Conservation (phyloP, 1,139 yeast species). For the Sugiyamaella castrensis region DNA sequence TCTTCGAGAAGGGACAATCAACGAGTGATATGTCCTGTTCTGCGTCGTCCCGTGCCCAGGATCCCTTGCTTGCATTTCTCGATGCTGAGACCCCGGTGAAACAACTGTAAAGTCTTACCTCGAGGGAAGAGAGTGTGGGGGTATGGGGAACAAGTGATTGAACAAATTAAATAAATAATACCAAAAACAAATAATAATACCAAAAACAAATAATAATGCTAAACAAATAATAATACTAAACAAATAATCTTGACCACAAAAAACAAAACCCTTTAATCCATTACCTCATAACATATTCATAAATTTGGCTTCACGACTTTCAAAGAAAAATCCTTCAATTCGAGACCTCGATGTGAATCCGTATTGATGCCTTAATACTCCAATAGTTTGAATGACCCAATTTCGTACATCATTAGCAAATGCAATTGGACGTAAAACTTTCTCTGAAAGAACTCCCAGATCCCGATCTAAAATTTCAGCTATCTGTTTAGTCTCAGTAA, state of each 20-base stretch:
- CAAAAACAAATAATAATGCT: neutral
- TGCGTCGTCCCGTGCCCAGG: too few relatives aligned
- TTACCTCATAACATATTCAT: neutral
- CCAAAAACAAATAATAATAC: neutral
- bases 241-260: neutral
- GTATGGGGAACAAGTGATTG: too few relatives aligned
- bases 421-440: constrained; percentile 19
- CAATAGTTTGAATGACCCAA: constrained; percentile 29
- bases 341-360: constrained; percentile 26
- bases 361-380: constrained; percentile 26
- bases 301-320: neutral
- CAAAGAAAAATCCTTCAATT: constrained; percentile 20
- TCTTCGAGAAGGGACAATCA: too few relatives aligned
- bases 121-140: too few relatives aligned
- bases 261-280: neutral
- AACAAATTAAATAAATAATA: too few relatives aligned
- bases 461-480: constrained; percentile 22
- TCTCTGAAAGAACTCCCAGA: constrained; percentile 18
- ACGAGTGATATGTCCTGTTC: too few relatives aligned
- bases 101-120: too few relatives aligned
- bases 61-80: too few relatives aligned
- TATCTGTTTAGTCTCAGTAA: constrained; percentile 17
- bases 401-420: constrained; percentile 28
- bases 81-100: too few relatives aligned
- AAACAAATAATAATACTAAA: neutral